Evolutionary conservation across 352 stramenopile species (phyloP).

Genomic region (Phytopythium cucurbitacearum): DNA sequence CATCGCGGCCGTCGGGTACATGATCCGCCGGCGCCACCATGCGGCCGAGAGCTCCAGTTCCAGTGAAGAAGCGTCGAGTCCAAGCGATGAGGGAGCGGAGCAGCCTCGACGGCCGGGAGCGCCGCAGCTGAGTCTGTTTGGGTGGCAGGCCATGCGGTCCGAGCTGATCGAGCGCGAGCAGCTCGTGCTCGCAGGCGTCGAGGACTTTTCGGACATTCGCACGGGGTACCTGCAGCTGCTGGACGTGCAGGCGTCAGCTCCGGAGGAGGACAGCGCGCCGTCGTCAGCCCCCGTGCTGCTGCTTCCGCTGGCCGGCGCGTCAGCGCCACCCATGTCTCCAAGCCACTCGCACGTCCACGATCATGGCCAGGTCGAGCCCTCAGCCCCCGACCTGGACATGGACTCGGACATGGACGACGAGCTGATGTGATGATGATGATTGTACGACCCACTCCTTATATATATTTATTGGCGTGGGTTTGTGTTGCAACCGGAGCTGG

Average conservation of each 20-base stretch:
- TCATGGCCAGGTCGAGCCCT: background rate
- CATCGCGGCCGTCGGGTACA: slow-evolving; percentile 23
- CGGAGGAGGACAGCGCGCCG: slow-evolving; percentile 18
- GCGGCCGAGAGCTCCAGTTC: slow-evolving; percentile 3
- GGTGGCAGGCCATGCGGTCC: slow-evolving; percentile 44
- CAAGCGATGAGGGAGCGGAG: too few species aligned
- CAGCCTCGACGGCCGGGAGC: background rate
- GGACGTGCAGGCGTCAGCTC: slow-evolving; percentile 33
- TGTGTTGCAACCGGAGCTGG: background rate
- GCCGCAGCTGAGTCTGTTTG: slow-evolving; percentile 38
- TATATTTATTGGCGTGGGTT: slow-evolving; percentile 20
- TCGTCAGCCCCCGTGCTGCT: slow-evolving; percentile 26
- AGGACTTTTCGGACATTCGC: slow-evolving; percentile 38
- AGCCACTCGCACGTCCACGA: slow-evolving; percentile 5
- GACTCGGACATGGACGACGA: slow-evolving; percentile 14
- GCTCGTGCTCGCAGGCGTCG: slow-evolving; percentile 27
- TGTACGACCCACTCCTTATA: slow-evolving; percentile 9
- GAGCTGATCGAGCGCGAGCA: slow-evolving; percentile 47
- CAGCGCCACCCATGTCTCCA: slow-evolving; percentile 26
- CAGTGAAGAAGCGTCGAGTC: background rate
- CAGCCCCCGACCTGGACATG: slow-evolving; percentile 10
- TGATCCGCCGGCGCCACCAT: slow-evolving; percentile 13
- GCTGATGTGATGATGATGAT: slow-evolving; percentile 2
- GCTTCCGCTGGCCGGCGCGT: slow-evolving; percentile 26
- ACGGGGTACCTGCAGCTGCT: slow-evolving; percentile 51